Conservation (phyloP, 148 eudicot species). For the Fallopia convolvulus region DNA sequence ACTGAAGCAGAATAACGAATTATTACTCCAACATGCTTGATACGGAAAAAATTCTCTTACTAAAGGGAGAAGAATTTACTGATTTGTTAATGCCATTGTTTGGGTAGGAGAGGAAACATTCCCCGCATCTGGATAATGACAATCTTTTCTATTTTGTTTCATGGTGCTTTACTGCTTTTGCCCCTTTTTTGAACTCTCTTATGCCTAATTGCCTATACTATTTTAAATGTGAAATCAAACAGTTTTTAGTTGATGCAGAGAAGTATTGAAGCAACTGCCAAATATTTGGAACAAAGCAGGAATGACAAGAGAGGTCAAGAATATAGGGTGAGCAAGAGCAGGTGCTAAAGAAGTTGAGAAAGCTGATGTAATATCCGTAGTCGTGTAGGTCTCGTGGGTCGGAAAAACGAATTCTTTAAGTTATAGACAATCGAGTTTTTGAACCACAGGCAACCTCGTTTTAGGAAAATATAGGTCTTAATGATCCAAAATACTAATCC, state of each 20-base stretch:
- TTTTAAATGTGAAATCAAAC: not conserved
- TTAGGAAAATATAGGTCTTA: too few relatives aligned
- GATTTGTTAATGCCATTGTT: not conserved
- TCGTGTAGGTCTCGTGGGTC: too few relatives aligned
- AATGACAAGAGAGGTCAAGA: conserved; percentile 63
- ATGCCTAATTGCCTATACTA: not conserved
- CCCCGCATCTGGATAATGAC: too few relatives aligned
- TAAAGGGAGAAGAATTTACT: not conserved
- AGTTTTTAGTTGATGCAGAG: conserved; percentile 32
- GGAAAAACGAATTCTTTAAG: too few relatives aligned
- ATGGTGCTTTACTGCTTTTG: conserved; percentile 16
- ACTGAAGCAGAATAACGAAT: not conserved
- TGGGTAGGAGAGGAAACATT: not conserved
- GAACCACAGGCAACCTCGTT: too few relatives aligned
- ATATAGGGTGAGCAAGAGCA: conserved; percentile 38
- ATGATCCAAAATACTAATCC: too few relatives aligned
- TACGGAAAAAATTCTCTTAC: too few relatives aligned
- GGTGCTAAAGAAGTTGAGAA: conserved; percentile 52
- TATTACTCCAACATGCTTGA: too few relatives aligned
- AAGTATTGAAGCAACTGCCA: conserved; percentile 34
- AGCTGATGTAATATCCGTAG: too few relatives aligned
- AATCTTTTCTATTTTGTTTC: not conserved
- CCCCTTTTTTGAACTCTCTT: not conserved
- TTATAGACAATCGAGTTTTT: too few relatives aligned
- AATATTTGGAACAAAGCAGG: conserved; percentile 54